Evolutionary conservation across 1,139 yeast species (phyloP).

Genomic region (Geotrichum restrictum): DNA sequence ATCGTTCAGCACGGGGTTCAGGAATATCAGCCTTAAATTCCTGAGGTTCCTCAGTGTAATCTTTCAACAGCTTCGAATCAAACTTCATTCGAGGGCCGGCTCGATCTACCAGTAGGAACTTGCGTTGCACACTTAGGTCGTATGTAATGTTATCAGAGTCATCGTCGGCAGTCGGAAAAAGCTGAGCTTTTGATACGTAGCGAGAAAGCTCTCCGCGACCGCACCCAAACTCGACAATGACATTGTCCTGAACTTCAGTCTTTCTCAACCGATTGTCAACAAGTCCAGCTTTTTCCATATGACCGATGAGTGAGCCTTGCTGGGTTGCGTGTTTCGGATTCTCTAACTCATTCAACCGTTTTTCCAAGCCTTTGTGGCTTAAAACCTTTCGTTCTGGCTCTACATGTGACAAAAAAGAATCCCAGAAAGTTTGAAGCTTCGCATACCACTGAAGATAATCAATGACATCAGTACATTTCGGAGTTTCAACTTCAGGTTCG

Average conservation of each 20-base stretch:
- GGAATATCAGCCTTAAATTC: constrained; percentile 17
- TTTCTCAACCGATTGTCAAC: constrained; percentile 33
- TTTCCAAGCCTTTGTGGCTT: constrained; percentile 36
- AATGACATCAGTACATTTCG: constrained; percentile 8
- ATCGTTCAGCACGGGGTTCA: constrained; percentile 47
- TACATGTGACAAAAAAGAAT: constrained; percentile 18
- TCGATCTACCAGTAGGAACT: constrained; percentile 68
- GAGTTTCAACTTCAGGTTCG: constrained; percentile 16
- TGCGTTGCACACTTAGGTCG: constrained; percentile 24
- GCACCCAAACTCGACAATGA: constrained; percentile 79
- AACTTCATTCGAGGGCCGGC: constrained; percentile 74
- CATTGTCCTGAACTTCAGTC: constrained; percentile 29
- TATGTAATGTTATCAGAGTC: constrained; percentile 3
- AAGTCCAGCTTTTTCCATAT: constrained; percentile 48
- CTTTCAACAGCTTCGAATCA: constrained; percentile 63
- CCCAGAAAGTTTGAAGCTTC: constrained; percentile 33
- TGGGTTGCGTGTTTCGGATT: constrained; percentile 76
- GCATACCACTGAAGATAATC: constrained; percentile 39
- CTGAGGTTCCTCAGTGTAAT: constrained; percentile 37
- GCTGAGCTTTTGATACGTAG: constrained; percentile 53
- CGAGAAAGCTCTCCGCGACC: constrained; percentile 83
- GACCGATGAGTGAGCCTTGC: constrained; percentile 76
- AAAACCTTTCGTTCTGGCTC: constrained; percentile 23
- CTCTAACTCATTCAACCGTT: constrained; percentile 46
- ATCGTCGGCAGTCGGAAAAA: constrained; percentile 19